phyloP scores from a whole-genome alignment of 768 basidiomycete genomes.

The Hypholoma sublateritium region DNA sequence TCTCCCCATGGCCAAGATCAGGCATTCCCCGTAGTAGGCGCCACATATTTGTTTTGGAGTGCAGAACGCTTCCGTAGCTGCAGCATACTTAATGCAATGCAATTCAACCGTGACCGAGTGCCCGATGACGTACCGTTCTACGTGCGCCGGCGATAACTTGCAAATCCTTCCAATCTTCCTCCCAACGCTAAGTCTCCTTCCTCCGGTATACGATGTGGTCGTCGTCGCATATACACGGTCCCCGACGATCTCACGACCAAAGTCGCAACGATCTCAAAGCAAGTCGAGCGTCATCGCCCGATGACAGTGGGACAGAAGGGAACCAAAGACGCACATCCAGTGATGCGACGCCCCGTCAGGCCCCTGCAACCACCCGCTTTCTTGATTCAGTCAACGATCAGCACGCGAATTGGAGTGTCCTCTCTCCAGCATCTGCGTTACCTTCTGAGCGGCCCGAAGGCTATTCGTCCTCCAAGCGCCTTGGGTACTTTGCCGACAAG shows the following conservation, averaged over 20 bases:
- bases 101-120: too few species aligned
- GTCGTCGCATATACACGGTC: slow-evolving; percentile 28
- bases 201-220: slow-evolving; percentile 24
- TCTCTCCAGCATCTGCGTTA: slow-evolving; percentile 19
- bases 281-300: slow-evolving; percentile 34
- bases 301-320: slow-evolving; percentile 29
- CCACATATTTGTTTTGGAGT: too few species aligned
- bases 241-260: slow-evolving; percentile 42
- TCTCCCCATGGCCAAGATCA: too few species aligned
- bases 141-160: too few species aligned
- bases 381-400: slow-evolving; percentile 29
- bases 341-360: slow-evolving; percentile 51
- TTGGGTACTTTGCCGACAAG: slow-evolving; percentile 45
- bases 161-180: not conserved
- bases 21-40: too few species aligned
- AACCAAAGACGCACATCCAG: slow-evolving; percentile 41
- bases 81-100: too few species aligned
- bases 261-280: slow-evolving; percentile 26
- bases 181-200: not conserved
- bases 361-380: slow-evolving; percentile 38
- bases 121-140: too few species aligned
- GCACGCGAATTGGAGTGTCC: slow-evolving; percentile 29
- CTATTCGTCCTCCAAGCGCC: slow-evolving; percentile 34
- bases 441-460: slow-evolving; percentile 26
- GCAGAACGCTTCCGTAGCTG: too few species aligned